Conservation (phyloP, 768 basidiomycete genomes). For the Phlegmacium glaucopus region DNA sequence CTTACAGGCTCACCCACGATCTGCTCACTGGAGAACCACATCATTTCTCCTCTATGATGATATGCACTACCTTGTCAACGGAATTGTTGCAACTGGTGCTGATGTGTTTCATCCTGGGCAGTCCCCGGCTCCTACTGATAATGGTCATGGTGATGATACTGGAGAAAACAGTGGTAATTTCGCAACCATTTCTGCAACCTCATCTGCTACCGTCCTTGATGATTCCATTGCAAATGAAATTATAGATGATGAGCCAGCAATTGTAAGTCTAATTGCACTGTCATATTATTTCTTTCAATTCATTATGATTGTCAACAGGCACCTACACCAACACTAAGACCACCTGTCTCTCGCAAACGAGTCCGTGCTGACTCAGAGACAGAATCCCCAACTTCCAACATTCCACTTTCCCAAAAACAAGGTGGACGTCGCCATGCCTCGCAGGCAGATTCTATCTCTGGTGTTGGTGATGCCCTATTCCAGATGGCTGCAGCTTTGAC, state of each 20-base stretch:
- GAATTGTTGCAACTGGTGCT: background rate
- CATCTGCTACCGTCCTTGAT: background rate
- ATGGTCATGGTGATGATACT: background rate
- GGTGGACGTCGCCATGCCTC: background rate
- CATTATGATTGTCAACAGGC: too few relatives aligned
- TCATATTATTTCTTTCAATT: background rate
- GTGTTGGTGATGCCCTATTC: too few relatives aligned
- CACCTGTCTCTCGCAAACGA: background rate
- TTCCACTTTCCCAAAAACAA: background rate
- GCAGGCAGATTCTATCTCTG: background rate
- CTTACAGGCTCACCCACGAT: conserved; percentile 3
- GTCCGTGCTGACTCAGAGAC: background rate
- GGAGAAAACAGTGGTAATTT: background rate
- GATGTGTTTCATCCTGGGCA: background rate
- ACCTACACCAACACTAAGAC: background rate
- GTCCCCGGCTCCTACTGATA: background rate
- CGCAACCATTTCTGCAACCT: background rate
- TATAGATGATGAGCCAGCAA: background rate
- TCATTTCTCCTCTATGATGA: conserved; percentile 11
- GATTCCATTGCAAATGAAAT: background rate
- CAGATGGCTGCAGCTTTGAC: too few relatives aligned
- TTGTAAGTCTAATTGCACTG: background rate
- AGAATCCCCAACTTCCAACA: background rate
- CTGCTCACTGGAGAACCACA: conserved; percentile 13
- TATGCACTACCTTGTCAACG: background rate